These are phyloP conservation scores for Nicotiana rustica DNA, from an alignment of 305 asterid genomes.

Conservation along the genomic window DNA sequence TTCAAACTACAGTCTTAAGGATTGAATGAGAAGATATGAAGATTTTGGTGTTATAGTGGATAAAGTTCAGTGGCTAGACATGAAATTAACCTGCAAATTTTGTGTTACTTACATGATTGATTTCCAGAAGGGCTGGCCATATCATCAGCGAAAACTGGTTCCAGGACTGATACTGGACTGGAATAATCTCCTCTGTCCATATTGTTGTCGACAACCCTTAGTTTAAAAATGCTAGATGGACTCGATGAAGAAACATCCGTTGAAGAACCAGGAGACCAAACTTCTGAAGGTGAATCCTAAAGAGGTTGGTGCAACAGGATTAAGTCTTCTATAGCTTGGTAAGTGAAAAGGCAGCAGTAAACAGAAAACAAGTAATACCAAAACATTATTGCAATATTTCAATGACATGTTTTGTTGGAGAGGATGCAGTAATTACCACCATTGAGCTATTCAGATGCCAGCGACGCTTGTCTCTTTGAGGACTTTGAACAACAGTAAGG, in stretches of 20 bases:
- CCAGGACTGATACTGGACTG: constrained; percentile 94
- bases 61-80: constrained; percentile 18
- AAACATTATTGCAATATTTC: background rate
- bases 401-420: background rate
- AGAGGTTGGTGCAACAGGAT: background rate
- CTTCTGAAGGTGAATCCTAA: constrained; percentile 58
- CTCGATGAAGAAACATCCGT: constrained; percentile 52
- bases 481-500: constrained; percentile 33
- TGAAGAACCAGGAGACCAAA: constrained; percentile 52
- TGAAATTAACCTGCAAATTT: constrained; percentile 15
- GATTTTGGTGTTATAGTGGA: background rate
- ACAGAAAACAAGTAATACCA: background rate
- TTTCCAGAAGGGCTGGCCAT: constrained; percentile 58
- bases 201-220: constrained; percentile 42
- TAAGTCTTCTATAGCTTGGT: background rate
- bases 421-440: constrained; percentile 46
- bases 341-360: background rate
- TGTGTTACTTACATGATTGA: constrained; percentile 52
- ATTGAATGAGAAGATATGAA: background rate
- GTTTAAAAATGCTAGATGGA: constrained; percentile 45
- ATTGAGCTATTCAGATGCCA: constrained; percentile 38
- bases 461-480: constrained; percentile 41
- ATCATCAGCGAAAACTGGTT: constrained; percentile 65
- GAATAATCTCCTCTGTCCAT: constrained; percentile 71
- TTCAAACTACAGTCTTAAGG: constrained; percentile 7